These are phyloP conservation scores for Myriangium duriaei DNA, from an alignment of 2,329 filamentous ascomycete genomes.

Conservation along the genomic window DNA sequence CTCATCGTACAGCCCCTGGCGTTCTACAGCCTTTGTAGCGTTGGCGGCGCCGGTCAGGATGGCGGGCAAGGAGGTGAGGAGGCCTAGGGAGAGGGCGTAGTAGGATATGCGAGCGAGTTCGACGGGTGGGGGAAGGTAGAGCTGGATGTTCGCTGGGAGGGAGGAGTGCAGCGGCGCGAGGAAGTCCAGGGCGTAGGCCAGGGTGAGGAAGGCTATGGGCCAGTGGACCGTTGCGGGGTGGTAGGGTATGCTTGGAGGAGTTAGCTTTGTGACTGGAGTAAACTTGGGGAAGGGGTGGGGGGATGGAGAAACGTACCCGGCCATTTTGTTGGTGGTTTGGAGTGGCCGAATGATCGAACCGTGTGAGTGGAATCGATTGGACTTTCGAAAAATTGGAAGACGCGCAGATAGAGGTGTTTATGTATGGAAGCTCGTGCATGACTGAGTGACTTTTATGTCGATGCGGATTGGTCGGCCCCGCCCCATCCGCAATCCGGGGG, in stretches of 20 bases:
- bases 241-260: conserved; percentile 27
- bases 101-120: conserved; percentile 30
- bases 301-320: neutral
- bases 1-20: conserved; percentile 29
- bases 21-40: conserved; percentile 29
- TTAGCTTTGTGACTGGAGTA: too few species aligned
- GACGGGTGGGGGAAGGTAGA: conserved; percentile 21
- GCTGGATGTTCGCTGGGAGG: conserved; percentile 20
- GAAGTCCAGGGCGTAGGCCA: conserved; percentile 31
- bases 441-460: too few species aligned
- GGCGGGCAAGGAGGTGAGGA: conserved; percentile 23
- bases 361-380: too few species aligned
- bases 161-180: conserved; percentile 24
- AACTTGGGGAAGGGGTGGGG: neutral
- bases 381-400: too few species aligned
- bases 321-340: too few species aligned
- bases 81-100: conserved; percentile 32
- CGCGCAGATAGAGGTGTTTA: too few species aligned
- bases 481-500: too few species aligned
- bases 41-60: conserved; percentile 24
- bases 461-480: too few species aligned
- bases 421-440: too few species aligned
- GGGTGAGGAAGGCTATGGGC: conserved; percentile 33
- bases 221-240: conserved; percentile 32
- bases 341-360: too few species aligned